Base-by-base conservation (phyloP, 2,329 filamentous ascomycete species). In the Cercospora beticola region DNA sequence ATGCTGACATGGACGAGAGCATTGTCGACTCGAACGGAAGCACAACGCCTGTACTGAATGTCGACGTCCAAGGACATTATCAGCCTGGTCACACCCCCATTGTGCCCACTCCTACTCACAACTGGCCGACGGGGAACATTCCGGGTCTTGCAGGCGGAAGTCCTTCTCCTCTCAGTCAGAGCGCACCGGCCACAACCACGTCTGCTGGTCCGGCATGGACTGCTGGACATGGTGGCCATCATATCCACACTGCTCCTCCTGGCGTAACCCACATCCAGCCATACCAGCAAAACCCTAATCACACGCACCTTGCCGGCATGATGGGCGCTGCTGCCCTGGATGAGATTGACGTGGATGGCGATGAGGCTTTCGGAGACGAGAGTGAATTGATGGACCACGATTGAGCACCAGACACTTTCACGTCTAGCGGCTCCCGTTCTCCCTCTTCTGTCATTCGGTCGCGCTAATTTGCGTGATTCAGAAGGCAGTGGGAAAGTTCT, bases 311-410 rank as follows among this genome's bases (percentile, higher is more conserved):
- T 46, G 78, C 77, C 16, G 78, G 76, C 52, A 79, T 80, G 78
- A 78, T 80, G 75, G 75, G 76, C 10, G 77, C 78, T 2, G 73
- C 77, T 4, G 79, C 77, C 5, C 78, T 83, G 59, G 77, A 79
- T 46, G 78, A 79, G 58, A 65, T 58, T 23, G 62, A 65, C 5
- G 73, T 76, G 21, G 81, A 83, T 30, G 77, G 75, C 52, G 77
- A 82, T 58, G 82, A 83, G 43, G 80, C 80, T 31, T 82, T 82
- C 70, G 81, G 81, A 9, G 81, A 83, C 54, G 81, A 78, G 26
- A 83, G 82, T 69, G 82, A 83, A 74, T 78, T 82, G 67, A 77
- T 83, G 77, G 80, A 73, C 31, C 68, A 71, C n/a, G 70, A 73
- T 36, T 59, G 56, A 10, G 49, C 49, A 54, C 12, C 16, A 7